Base-by-base conservation (phyloP, 2,329 filamentous ascomycete genomes). In the Reticulascus tulasneorum region DNA sequence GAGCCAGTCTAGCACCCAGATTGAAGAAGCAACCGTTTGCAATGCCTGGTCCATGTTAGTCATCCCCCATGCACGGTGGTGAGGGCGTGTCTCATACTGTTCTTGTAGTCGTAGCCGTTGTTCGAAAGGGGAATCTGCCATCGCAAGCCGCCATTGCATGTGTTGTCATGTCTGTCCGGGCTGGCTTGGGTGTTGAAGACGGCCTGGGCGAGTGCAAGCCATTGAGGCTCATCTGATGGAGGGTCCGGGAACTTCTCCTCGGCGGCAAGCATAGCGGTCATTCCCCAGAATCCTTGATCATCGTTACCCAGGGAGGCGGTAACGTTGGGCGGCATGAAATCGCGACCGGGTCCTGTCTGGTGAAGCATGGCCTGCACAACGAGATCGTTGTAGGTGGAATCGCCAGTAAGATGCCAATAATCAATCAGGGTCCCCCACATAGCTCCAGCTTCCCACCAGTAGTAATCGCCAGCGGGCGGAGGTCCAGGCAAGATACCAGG, bases 101-200 rank as follows among this genome's bases (percentile, higher is more conserved):
- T 82, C 58, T 82, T 93, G 67, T 90, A 89, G 52, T 81, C 73
- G 56, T 86, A 93, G 15, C 86, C 86, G 24, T 69, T 71, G 53
- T 90, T 88, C 44, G 82, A 81, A 2, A 75, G 66, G 39, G 80
- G 86, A 42, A 91, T 84, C 63, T 93, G 86, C 84, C 84, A 88
- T 48, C 84, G 70, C 47, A 90, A 53, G 8, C 85, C 86, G 46
- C 85, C 85, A n/a, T 70, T 67, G 50, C 86, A 90, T 2, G 67
- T 69, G 2, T 68, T 56, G 6, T 70, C 73, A 52, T 88, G 82
- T 66, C 86, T 84, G 28, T 82, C 71, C 10, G 69, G 63, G 30
- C 60, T 48, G 1, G 74, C 77, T 40, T 74, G 69, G 2, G 77
- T 77, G 48, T 85, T 79, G 51, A 76, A 90, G 6, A 86, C 82